These are phyloP conservation scores for Arctium lappa DNA, from an alignment of 129 eudicot species.

Conservation along the genomic window DNA sequence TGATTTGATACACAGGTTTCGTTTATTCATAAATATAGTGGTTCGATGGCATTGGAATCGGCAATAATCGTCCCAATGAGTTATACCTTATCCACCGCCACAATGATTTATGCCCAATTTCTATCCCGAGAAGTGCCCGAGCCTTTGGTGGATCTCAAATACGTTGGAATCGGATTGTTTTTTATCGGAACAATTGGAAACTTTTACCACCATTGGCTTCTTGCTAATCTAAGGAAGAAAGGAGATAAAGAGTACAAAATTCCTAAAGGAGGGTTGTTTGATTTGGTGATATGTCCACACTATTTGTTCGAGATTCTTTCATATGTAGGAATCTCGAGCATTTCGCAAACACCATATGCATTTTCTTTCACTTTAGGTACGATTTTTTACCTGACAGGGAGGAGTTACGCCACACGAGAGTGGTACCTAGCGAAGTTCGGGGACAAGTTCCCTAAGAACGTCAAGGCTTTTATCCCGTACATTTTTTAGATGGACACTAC, in stretches of 20 bases:
- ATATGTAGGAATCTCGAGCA: constrained; percentile 50
- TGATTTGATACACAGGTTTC: constrained; percentile 28
- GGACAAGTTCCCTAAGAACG: constrained; percentile 41
- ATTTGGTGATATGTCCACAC: constrained; percentile 70
- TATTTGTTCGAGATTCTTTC: constrained; percentile 58
- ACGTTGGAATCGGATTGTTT: constrained; percentile 36
- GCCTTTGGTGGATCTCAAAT: constrained; percentile 41
- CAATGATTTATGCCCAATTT: constrained; percentile 50
- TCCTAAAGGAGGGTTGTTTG: constrained; percentile 67
- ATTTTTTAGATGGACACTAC: constrained; percentile 19
- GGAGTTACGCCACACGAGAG: constrained; percentile 56
- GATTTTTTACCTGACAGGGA: constrained; percentile 35
- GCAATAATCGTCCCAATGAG: constrained; percentile 29
- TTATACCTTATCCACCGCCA: constrained; percentile 35
- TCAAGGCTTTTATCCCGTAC: constrained; percentile 50
- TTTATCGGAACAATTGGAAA: constrained; percentile 46
- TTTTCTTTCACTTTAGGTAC: constrained; percentile 37
- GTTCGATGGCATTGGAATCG: constrained; percentile 32
- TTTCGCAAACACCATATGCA: constrained; percentile 51
- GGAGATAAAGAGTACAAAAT: constrained; percentile 58
- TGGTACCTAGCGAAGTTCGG: constrained; percentile 62
- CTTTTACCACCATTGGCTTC: constrained; percentile 54
- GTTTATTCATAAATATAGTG: constrained; percentile 59
- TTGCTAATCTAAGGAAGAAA: constrained; percentile 45
- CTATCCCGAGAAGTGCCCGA: constrained; percentile 30